These are phyloP conservation scores for Neolentinus lepideus DNA, from an alignment of 1,284 basidiomycete species.

Conservation along the genomic window DNA sequence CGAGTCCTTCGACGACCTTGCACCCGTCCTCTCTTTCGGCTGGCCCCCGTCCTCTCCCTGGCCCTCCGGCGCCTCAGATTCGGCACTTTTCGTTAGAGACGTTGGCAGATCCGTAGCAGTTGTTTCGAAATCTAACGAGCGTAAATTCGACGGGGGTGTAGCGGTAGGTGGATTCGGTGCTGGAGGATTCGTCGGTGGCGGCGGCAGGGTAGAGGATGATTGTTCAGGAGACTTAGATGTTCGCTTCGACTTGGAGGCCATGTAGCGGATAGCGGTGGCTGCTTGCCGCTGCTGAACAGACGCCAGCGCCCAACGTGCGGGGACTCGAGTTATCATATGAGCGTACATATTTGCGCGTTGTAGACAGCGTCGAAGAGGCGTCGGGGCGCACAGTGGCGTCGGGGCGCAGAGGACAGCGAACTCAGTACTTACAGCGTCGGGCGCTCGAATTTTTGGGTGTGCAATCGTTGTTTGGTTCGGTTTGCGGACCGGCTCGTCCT, in stretches of 20 bases:
- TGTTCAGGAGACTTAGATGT: neutral
- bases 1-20: slow-evolving; percentile 63
- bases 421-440: too few relatives aligned
- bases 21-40: slow-evolving; percentile 42
- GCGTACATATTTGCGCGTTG: neutral
- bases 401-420: too few relatives aligned
- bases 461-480: too few relatives aligned
- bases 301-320: neutral
- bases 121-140: slow-evolving; percentile 1
- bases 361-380: too few relatives aligned
- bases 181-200: neutral
- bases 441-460: too few relatives aligned
- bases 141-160: neutral
- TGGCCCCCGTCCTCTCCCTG: neutral
- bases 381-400: too few relatives aligned
- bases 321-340: neutral
- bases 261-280: neutral
- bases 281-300: neutral
- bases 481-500: too few relatives aligned
- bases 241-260: neutral
- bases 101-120: neutral
- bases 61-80: neutral
- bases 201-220: neutral
- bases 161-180: neutral
- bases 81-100: neutral